phyloP scores from a whole-genome alignment of 345 rosid genomes.

The Odontarrhena argentea region DNA sequence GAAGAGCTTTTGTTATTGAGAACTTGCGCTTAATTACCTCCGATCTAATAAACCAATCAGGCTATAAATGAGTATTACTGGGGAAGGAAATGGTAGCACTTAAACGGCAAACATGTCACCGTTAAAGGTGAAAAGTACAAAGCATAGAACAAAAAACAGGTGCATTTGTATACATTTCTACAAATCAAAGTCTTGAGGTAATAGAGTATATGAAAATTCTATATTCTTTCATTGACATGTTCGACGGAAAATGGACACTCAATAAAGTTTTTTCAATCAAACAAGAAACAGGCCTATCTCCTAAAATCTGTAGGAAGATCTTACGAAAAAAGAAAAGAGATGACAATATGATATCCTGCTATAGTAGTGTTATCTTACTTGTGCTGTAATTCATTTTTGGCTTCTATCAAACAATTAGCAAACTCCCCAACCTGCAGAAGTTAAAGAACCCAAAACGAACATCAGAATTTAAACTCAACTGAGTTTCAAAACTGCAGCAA shows the following conservation, averaged over 20 bases:
- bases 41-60: slow-evolving; percentile 48
- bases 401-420: slow-evolving; percentile 80
- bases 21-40: slow-evolving; percentile 81
- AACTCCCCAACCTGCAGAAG: slow-evolving; percentile 74
- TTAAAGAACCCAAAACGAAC: slow-evolving; percentile 10
- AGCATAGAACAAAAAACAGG: slow-evolving; percentile 7
- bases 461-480: slow-evolving; percentile 18
- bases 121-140: not conserved
- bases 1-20: slow-evolving; percentile 76
- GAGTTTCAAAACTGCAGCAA: not conserved
- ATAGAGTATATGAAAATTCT: not conserved
- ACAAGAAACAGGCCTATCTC: not conserved
- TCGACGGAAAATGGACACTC: not conserved
- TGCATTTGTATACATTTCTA: not conserved
- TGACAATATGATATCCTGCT: not conserved
- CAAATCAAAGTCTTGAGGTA: slow-evolving; percentile 5
- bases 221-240: slow-evolving; percentile 12
- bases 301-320: slow-evolving; percentile 17
- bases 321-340: slow-evolving; percentile 4
- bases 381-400: slow-evolving; percentile 73
- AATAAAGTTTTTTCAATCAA: not conserved
- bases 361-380: slow-evolving; percentile 56
- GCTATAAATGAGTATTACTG: not conserved
- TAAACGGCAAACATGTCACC: slow-evolving; percentile 7
- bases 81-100: slow-evolving; percentile 5